phyloP scores from a whole-genome alignment of 495 filamentous ascomycete genomes.

The Cenococcum geophilum region DNA sequence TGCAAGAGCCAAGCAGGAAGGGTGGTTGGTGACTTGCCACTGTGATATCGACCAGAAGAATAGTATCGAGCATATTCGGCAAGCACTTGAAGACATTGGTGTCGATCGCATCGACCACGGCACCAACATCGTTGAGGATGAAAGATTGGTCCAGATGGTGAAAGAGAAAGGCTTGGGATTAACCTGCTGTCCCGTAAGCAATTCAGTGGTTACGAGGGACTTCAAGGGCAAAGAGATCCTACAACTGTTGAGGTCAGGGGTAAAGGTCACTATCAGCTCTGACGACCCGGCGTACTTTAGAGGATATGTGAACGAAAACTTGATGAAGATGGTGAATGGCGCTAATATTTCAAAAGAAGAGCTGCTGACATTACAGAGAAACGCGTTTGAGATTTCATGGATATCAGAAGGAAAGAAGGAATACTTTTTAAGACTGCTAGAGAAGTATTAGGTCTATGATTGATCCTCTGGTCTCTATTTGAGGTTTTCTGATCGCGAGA shows the following conservation, averaged over 20 bases:
- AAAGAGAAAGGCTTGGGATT: conserved; percentile 13
- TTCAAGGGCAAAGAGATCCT: conserved; percentile 12
- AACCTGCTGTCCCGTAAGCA: conserved; percentile 13
- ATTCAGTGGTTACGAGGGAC: conserved; percentile 14
- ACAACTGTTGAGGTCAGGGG: conserved; percentile 4
- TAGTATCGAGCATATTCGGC: conserved; percentile 16
- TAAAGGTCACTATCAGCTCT: conserved; percentile 14
- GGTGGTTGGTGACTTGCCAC: conserved; percentile 16
- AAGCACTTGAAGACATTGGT: conserved; percentile 4
- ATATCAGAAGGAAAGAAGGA: conserved; percentile 6
- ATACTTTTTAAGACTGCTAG: neutral
- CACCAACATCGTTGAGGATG: conserved; percentile 5
- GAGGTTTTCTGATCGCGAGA: neutral
- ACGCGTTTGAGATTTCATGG: conserved; percentile 17
- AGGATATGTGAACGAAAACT: conserved; percentile 18
- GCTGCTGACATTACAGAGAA: conserved; percentile 7
- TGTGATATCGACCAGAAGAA: conserved; percentile 19
- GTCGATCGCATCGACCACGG: conserved; percentile 15
- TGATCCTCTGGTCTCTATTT: neutral
- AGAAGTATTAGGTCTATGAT: neutral
- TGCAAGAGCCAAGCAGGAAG: conserved; percentile 9
- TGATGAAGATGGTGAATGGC: conserved; percentile 9
- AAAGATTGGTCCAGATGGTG: conserved; percentile 1
- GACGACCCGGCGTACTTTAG: conserved; percentile 17
- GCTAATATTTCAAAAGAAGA: conserved; percentile 7